These are phyloP conservation scores for Voacanga thouarsii DNA, from an alignment of 257 asterid genomes.

Conservation along the genomic window DNA sequence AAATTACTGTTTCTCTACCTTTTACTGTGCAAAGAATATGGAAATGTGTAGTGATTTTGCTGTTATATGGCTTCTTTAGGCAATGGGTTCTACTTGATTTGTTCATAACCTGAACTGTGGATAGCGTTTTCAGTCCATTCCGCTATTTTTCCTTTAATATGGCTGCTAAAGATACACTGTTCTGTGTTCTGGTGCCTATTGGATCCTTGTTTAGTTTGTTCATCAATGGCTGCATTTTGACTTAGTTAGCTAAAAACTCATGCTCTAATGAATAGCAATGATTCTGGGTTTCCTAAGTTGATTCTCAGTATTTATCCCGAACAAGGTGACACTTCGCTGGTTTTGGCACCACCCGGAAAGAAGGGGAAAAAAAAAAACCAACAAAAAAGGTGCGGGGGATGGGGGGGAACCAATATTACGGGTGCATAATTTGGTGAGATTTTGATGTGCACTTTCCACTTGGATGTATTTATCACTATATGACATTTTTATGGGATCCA, in stretches of 20 bases:
- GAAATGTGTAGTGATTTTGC: constrained; percentile 5
- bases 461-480: constrained; percentile 19
- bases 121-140: background rate
- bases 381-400: no score
- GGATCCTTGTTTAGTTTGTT: constrained; percentile 13
- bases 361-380: no score
- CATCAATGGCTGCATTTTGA: constrained; percentile 2
- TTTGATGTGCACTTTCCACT: constrained; percentile 15
- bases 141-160: background rate
- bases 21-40: background rate
- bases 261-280: background rate
- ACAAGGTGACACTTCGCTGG: constrained; percentile 11
- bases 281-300: background rate
- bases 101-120: background rate
- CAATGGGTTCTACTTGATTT: background rate
- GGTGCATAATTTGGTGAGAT: background rate
- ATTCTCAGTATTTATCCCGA: background rate
- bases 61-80: background rate
- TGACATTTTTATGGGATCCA: constrained; percentile 38
- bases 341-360: background rate
- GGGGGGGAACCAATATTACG: constrained; percentile 1
- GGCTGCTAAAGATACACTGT: background rate
- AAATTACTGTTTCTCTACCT: background rate
- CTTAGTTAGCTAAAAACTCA: background rate
- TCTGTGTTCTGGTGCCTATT: background rate